Conservation (phyloP, 129 eudicot species). For the Artemisia argyi region DNA sequence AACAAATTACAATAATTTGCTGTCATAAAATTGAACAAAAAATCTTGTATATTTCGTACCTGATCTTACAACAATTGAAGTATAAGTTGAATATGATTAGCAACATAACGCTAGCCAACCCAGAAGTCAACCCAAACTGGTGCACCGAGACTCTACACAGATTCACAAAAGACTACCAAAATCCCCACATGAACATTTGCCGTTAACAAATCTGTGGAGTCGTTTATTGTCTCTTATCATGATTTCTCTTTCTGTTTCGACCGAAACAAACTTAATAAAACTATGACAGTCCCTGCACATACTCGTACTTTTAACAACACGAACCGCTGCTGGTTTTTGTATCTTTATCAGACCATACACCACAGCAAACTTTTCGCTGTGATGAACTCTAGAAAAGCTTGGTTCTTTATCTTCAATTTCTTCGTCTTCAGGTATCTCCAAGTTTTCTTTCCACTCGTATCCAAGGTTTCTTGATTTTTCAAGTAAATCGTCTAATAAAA, state of each 20-base stretch:
- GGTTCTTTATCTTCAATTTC: conserved; percentile 42
- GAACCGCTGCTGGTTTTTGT: conserved; percentile 43
- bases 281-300: conserved; percentile 86
- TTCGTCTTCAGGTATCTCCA: conserved; percentile 37
- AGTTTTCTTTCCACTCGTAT: conserved; percentile 40
- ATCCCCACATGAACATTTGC: conserved; percentile 86
- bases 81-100: conserved; percentile 5
- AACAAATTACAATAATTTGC: neutral
- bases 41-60: conserved; percentile 11
- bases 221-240: conserved; percentile 77
- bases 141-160: neutral
- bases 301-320: conserved; percentile 60
- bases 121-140: neutral
- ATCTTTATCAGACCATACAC: conserved; percentile 70
- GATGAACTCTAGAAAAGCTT: conserved; percentile 37
- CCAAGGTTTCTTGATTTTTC: conserved; percentile 55
- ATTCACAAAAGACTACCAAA: conserved; percentile 59
- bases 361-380: conserved; percentile 86
- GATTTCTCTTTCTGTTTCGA: conserved; percentile 51
- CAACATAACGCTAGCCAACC: conserved; percentile 8
- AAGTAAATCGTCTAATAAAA: conserved; percentile 46
- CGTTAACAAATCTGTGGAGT: conserved; percentile 67
- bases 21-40: conserved; percentile 14
- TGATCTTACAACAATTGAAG: conserved; percentile 1
- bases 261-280: conserved; percentile 61